Conservation (phyloP, 2,329 filamentous ascomycete genomes). For the Curvularia lunata region DNA sequence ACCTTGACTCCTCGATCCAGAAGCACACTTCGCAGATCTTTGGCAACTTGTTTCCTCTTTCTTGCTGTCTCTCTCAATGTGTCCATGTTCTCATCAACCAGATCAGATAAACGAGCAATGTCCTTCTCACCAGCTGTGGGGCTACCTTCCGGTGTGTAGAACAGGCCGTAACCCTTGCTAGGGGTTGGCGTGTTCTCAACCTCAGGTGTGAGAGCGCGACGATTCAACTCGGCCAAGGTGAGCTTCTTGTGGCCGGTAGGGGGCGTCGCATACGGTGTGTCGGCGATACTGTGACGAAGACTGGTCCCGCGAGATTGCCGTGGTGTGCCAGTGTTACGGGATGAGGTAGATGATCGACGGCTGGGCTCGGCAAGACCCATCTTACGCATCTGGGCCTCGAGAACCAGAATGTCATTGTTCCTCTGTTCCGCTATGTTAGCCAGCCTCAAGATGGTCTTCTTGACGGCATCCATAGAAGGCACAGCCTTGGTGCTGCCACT, state of each 20-base stretch:
- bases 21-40: slow-evolving; percentile 48
- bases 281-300: slow-evolving; percentile 26
- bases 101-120: slow-evolving; percentile 46
- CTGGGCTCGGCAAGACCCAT: slow-evolving; percentile 51
- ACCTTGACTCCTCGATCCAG: slow-evolving; percentile 41
- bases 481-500: slow-evolving; percentile 56
- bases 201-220: slow-evolving; percentile 41
- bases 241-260: slow-evolving; percentile 43
- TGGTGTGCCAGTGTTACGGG: slow-evolving; percentile 26
- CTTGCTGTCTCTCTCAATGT: slow-evolving; percentile 43
- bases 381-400: slow-evolving; percentile 85
- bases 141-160: slow-evolving; percentile 43
- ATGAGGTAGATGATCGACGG: slow-evolving; percentile 34
- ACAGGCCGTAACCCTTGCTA: slow-evolving; percentile 43
- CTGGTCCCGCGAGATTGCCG: slow-evolving; percentile 23
- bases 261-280: slow-evolving; percentile 48
- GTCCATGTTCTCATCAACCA: slow-evolving; percentile 51
- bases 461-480: slow-evolving; percentile 90
- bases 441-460: slow-evolving; percentile 91
- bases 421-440: slow-evolving; percentile 90
- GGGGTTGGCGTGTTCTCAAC: slow-evolving; percentile 34
- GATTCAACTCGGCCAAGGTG: slow-evolving; percentile 40
- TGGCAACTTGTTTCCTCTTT: slow-evolving; percentile 49
- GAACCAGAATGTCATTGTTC: slow-evolving; percentile 86
- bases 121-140: slow-evolving; percentile 31